Evolutionary conservation across 1,139 yeast genomes (phyloP).

Genomic region (Geotrichum fermentans): DNA sequence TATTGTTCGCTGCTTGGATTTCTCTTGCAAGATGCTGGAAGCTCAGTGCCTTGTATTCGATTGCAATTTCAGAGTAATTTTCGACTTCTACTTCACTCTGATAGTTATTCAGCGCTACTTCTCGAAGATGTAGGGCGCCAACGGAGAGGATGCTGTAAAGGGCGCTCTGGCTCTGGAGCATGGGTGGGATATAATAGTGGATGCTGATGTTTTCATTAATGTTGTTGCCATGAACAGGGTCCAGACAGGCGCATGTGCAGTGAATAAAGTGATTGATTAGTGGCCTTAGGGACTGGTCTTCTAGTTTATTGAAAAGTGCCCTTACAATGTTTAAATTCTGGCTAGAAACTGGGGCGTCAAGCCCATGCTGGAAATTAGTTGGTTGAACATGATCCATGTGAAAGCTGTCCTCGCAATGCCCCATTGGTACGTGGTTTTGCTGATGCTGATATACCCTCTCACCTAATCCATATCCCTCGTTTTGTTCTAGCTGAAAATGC

Average conservation of each 20-base stretch:
- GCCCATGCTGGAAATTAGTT: no score
- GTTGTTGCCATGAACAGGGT: conserved; percentile 12
- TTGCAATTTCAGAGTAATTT: conserved; percentile 6
- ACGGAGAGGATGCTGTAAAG: conserved; percentile 12
- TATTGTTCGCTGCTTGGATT: neutral
- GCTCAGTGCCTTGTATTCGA: conserved; percentile 4
- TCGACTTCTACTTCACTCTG: neutral
- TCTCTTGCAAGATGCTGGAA: conserved; percentile 6
- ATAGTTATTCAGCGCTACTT: neutral
- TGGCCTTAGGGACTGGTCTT: neutral
- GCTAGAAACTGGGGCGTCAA: no score
- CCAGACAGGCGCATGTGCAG: conserved; percentile 12
- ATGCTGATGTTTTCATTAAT: conserved; percentile 4
- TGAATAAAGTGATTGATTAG: conserved; percentile 8
- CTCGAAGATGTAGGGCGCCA: conserved; percentile 11
- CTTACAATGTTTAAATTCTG: no score
- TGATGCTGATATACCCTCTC: no score
- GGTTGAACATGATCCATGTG: no score
- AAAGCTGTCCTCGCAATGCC: no score
- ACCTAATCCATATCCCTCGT: no score
- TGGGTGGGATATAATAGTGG: conserved; percentile 8
- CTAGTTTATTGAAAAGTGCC: neutral
- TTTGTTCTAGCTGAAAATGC: no score
- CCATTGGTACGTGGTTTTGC: no score
- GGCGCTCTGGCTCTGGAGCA: conserved; percentile 7